Base-by-base conservation (phyloP, 148 eudicot genomes). In the Amaranthus hypochondriacus region DNA sequence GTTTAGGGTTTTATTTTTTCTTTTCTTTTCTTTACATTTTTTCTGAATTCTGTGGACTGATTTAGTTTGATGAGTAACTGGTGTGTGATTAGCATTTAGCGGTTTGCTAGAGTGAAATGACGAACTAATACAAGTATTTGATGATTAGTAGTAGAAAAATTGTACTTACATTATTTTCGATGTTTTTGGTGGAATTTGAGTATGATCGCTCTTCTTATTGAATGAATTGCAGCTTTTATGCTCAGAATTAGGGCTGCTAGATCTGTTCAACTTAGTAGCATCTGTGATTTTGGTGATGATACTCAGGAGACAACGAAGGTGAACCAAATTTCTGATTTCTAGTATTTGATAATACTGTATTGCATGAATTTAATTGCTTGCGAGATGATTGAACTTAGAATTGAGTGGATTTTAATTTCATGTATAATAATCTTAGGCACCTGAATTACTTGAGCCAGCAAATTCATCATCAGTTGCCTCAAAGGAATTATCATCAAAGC, bases 231-330 rank as follows among this genome's bases (percentile, higher is more conserved):
- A 95, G 99, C 99, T 65, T 84, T 86, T 81, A 92, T 90, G 94
- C 76, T 86, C 75, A 89, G 83, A 84, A 89, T 95, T 51, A 95
- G 87, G 86, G 76, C 89, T 18, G 77, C 78, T 51, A 85, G 97
- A 83, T 73, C 87, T 61, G 86, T 86, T 80, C 87, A 86, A 74
- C 74, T 85, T 56, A 87, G 82, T 53, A 90, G 75, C 79, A 77
- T 86, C 62, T 88, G 97, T 68, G 90, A 92, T 76, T 95, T 92
- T 53, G 76, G 79, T 14, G 86, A 89, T 64, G 82, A 28, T 28
- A 28, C 86, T 3, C 89, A 84, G 56, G 76, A 84, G 73, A 28
- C 54, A 58, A 50, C 80, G 7, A 82, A 85, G 90, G 92, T 89
- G 77, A 75, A 57, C 0, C 63, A 2, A 11, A 21, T 60, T 47